Conservation (phyloP, 73 alveolate genomes). For the Tetrahymena elliotti region DNA sequence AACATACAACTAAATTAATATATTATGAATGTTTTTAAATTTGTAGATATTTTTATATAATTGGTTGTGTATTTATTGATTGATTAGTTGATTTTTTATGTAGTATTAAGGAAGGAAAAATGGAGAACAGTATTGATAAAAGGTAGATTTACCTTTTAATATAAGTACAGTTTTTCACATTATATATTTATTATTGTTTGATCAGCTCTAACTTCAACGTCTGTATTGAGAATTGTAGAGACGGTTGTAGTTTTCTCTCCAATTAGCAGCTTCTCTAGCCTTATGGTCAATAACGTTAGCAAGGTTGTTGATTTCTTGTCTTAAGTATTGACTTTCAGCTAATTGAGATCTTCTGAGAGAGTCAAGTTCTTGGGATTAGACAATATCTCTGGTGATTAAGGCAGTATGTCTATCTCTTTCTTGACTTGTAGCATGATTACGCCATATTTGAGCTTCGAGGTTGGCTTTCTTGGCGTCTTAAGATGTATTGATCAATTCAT, state of each 20-base stretch:
- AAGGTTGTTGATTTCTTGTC: not conserved
- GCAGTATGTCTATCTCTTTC: not conserved
- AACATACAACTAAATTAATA: not conserved
- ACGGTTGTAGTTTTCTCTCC: slow-evolving; percentile 2
- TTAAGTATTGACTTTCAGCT: not conserved
- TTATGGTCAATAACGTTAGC: not conserved
- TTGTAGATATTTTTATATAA: not conserved
- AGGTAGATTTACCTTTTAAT: not conserved
- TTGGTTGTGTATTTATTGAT: not conserved
- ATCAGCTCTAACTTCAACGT: not conserved
- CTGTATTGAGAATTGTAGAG: not conserved
- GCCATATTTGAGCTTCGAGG: not conserved
- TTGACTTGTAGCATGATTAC: not conserved
- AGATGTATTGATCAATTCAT: not conserved
- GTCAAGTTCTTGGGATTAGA: not conserved
- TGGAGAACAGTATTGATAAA: not conserved
- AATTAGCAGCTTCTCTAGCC: not conserved
- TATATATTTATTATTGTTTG: not conserved
- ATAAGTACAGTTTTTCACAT: not conserved
- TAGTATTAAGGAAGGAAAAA: not conserved
- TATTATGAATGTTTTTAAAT: not conserved
- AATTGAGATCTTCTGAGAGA: not conserved
- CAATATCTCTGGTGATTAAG: not conserved
- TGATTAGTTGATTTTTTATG: not conserved
- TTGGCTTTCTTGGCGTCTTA: not conserved